phyloP scores from a whole-genome alignment of 768 basidiomycete genomes.

The Leucocoprinus birnbaumii region DNA sequence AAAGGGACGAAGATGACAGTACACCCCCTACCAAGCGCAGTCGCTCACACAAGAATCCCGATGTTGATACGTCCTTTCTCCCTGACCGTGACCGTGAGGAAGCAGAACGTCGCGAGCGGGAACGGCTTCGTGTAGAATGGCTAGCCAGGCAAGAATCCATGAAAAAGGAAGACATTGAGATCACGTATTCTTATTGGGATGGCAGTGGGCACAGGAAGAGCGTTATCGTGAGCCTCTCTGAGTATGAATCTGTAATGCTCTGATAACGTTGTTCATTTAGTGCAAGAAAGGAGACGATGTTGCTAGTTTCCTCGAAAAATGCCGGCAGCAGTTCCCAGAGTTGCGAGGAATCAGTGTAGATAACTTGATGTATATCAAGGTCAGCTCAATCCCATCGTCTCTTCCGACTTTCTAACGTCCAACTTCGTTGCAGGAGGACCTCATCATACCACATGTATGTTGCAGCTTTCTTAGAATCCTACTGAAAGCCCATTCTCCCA shows the following conservation, averaged over 20 bases:
- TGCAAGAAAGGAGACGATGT: constrained; percentile 97
- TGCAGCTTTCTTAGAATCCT: neutral
- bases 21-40: constrained; percentile 61
- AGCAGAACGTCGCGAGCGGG: constrained; percentile 83
- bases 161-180: constrained; percentile 75
- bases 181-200: constrained; percentile 98
- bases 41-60: constrained; percentile 91
- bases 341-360: constrained; percentile 87
- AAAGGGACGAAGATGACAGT: constrained; percentile 38
- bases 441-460: constrained; percentile 93
- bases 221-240: constrained; percentile 68
- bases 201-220: constrained; percentile 95
- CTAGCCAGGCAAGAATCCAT: constrained; percentile 66
- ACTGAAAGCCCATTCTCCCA: neutral
- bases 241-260: too few relatives aligned
- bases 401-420: neutral
- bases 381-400: constrained; percentile 25
- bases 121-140: constrained; percentile 90
- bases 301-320: constrained; percentile 86
- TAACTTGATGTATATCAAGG: constrained; percentile 99
- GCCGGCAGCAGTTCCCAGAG: constrained; percentile 90
- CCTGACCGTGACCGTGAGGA: constrained; percentile 98
- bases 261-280: constrained; percentile 34
- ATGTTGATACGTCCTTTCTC: constrained; percentile 96
- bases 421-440: constrained; percentile 68